Evolutionary conservation across 768 basidiomycete genomes (phyloP).

Genomic region (Tricholoma sp.): DNA sequence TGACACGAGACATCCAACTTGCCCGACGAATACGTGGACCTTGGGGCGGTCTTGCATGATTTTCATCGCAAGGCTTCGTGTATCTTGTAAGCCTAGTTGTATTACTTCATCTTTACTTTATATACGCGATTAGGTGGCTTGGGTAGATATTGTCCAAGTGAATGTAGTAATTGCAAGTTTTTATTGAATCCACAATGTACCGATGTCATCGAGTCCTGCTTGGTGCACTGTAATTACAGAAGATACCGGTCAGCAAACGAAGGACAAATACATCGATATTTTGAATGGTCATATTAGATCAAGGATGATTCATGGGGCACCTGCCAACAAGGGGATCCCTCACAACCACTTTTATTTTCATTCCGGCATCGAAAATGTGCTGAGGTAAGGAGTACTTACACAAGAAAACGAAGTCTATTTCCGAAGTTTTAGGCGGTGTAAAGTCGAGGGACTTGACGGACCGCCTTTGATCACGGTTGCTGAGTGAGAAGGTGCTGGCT

Average conservation of each 20-base stretch:
- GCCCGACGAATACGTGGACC: conserved; percentile 92
- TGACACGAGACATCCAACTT: conserved; percentile 96
- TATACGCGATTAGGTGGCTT: conserved; percentile 9
- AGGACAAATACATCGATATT: neutral
- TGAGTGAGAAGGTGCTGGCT: neutral
- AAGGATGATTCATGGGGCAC: conserved; percentile 65
- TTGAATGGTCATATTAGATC: conserved; percentile 83
- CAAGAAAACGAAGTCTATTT: conserved; percentile 7
- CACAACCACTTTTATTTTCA: conserved; percentile 76
- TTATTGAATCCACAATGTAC: neutral
- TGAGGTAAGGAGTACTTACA: conserved; percentile 17
- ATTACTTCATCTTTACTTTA: conserved; percentile 6
- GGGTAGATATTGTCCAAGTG: conserved; percentile 5
- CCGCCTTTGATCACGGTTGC: neutral
- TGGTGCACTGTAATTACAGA: neutral
- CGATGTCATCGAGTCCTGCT: neutral
- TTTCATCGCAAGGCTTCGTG: conserved; percentile 1
- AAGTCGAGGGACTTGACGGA: neutral
- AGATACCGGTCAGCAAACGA: neutral
- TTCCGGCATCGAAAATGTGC: conserved; percentile 23
- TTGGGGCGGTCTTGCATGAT: conserved; percentile 69
- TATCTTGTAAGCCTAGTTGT: conserved; percentile 9
- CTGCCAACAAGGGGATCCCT: conserved; percentile 56
- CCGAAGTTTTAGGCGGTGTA: conserved; percentile 6
- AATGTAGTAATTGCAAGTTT: conserved; percentile 4